These are phyloP conservation scores for Cladophialophora carrionii DNA, from an alignment of 2,329 filamentous ascomycete species.

Conservation along the genomic window DNA sequence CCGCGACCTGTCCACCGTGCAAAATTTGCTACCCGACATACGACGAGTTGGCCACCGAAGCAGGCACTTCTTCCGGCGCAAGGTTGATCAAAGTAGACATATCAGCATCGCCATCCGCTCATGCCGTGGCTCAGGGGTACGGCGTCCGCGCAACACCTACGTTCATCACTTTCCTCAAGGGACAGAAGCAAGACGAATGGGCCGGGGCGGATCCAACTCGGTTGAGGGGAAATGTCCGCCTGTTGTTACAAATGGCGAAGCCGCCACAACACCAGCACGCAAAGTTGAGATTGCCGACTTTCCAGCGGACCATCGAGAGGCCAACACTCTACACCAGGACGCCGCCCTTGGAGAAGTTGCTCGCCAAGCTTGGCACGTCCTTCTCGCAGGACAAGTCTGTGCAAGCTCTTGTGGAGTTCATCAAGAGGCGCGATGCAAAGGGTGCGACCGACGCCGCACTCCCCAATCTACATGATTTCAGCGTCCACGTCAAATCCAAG, in stretches of 20 bases:
- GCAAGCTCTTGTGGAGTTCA: constrained; percentile 68
- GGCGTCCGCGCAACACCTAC: constrained; percentile 78
- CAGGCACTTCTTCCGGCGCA: constrained; percentile 54
- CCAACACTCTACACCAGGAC: constrained; percentile 77
- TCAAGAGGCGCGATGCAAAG: constrained; percentile 59
- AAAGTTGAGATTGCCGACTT: constrained; percentile 68
- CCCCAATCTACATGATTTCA: constrained; percentile 70
- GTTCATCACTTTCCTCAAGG: constrained; percentile 80
- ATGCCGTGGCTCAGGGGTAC: constrained; percentile 67
- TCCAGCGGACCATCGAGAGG: constrained; percentile 65
- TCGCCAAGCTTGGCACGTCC: constrained; percentile 71
- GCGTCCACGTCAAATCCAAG: constrained; percentile 61
- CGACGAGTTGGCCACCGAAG: constrained; percentile 75
- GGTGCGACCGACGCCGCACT: constrained; percentile 67
- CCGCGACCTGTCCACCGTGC: constrained; percentile 81
- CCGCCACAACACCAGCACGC: constrained; percentile 73
- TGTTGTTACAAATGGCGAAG: constrained; percentile 74
- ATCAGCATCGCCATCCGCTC: constrained; percentile 56
- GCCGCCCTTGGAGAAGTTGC: constrained; percentile 80
- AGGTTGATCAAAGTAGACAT: constrained; percentile 83
- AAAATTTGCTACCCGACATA: constrained; percentile 80
- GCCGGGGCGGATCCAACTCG: constrained; percentile 70
- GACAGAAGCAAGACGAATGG: constrained; percentile 78
- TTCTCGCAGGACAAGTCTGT: constrained; percentile 63
- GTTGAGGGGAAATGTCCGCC: constrained; percentile 71